Conservation (phyloP, 2,329 filamentous ascomycete genomes). For the Penicillium oxalicum region DNA sequence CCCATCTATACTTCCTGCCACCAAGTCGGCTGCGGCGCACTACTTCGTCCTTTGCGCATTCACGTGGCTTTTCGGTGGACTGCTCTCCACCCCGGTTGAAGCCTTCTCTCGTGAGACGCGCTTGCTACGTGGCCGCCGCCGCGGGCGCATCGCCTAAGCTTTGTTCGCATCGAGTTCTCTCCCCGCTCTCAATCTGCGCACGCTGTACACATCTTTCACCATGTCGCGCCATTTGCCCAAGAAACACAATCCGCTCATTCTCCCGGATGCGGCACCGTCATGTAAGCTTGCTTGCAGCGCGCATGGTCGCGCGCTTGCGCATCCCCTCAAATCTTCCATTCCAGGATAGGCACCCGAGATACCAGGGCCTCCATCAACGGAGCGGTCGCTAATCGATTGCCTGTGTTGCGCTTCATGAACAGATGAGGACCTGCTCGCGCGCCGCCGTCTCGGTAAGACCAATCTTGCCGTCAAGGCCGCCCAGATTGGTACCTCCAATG, state of each 20-base stretch:
- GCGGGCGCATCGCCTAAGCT: conserved; percentile 26
- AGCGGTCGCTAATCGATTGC: conserved; percentile 12
- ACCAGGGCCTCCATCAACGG: conserved; percentile 1
- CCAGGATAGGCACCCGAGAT: conserved; percentile 2
- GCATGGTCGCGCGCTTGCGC: conserved; percentile 16
- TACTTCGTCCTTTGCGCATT: conserved; percentile 1
- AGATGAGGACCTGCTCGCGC: conserved; percentile 71
- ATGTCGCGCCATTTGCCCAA: conserved; percentile 43
- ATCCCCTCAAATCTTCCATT: neutral
- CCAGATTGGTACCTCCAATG: conserved; percentile 62
- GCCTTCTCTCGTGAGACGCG: conserved; percentile 27
- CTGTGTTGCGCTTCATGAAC: conserved; percentile 8
- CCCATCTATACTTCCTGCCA: neutral
- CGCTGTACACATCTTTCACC: conserved; percentile 14
- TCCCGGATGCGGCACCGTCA: conserved; percentile 37
- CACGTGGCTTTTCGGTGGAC: conserved; percentile 13
- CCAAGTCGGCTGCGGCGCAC: conserved; percentile 1
- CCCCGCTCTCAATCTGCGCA: conserved; percentile 1
- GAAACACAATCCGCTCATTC: conserved; percentile 43
- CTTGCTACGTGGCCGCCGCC: conserved; percentile 42
- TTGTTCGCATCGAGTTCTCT: conserved; percentile 11
- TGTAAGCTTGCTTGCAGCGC: conserved; percentile 33
- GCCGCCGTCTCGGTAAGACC: conserved; percentile 87
- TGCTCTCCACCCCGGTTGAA: conserved; percentile 12
- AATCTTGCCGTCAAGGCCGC: conserved; percentile 78